Conservation (phyloP, 2,329 filamentous ascomycete genomes). For the Apiospora saccharicola region DNA sequence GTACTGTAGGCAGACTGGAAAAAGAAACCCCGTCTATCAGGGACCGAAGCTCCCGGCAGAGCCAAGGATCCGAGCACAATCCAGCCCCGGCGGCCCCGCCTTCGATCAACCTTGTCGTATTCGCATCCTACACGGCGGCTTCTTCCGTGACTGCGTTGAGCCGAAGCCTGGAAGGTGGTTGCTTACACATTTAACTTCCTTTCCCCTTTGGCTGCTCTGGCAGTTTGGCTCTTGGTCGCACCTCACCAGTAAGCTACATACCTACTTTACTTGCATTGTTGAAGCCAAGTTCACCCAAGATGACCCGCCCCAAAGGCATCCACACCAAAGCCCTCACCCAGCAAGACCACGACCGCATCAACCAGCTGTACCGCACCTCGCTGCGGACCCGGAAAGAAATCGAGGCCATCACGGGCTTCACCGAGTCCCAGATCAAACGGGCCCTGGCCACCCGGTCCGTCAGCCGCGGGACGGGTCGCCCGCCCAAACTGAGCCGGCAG, state of each 20-base stretch:
- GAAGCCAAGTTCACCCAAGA: conserved; percentile 4
- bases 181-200: neutral
- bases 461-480: conserved; percentile 35
- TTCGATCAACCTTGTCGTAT: conserved; percentile 1
- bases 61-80: neutral
- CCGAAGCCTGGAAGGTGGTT: neutral
- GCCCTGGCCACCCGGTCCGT: conserved; percentile 36
- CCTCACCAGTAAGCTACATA: conserved; percentile 14
- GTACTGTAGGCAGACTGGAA: neutral
- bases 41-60: conserved; percentile 4
- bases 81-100: neutral
- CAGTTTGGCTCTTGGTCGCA: neutral
- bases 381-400: conserved; percentile 36
- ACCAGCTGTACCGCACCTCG: conserved; percentile 41
- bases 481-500: conserved; percentile 23
- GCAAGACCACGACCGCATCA: conserved; percentile 38
- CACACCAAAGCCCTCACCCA: conserved; percentile 41
- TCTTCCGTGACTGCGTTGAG: neutral
- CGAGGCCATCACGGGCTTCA: conserved; percentile 39
- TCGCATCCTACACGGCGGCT: neutral
- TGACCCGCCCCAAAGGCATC: conserved; percentile 34
- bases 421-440: conserved; percentile 39
- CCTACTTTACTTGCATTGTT: neutral
- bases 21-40: neutral
- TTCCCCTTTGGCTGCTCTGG: no score